A percentile compares a stretch with the other conserved stretches of the same genome.
phyloP scores from a whole-genome alignment of 768 basidiomycete genomes.

The Pholiota microspora region DNA sequence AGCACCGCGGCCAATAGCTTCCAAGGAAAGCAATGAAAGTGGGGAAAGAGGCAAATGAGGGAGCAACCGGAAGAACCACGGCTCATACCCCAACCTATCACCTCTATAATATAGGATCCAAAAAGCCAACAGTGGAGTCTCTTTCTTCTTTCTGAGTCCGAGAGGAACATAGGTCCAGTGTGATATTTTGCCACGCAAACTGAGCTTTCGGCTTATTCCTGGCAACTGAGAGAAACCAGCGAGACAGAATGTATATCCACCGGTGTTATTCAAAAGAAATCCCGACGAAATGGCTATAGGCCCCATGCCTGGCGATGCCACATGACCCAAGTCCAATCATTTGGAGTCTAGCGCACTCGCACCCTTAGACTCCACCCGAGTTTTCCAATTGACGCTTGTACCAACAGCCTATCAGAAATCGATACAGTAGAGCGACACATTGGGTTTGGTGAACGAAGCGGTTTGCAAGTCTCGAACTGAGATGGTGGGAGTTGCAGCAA shows the following conservation, averaged over 20 bases:
- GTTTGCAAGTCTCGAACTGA: too few relatives aligned
- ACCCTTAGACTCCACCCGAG: too few relatives aligned
- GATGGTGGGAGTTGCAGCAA: neutral
- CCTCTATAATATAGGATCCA: slow-evolving; percentile 2
- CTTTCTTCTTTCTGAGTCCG: slow-evolving; percentile 2
- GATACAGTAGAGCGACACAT: too few relatives aligned
- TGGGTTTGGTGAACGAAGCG: too few relatives aligned
- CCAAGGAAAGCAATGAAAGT: neutral
- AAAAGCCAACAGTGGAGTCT: neutral
- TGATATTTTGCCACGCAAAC: neutral
- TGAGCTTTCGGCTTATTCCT: slow-evolving; percentile 1
- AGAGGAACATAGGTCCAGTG: neutral
- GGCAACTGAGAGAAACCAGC: neutral
- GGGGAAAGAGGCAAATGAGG: neutral
- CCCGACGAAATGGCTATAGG: slow-evolving; percentile 7
- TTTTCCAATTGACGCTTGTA: too few relatives aligned
- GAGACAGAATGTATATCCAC: neutral
- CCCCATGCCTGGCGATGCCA: neutral
- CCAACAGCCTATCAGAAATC: too few relatives aligned
- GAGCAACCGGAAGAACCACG: neutral
- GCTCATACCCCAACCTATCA: neutral
- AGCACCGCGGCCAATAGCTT: neutral
- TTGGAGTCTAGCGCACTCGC: neutral
- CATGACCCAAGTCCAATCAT: neutral
- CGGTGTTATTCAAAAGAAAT: slow-evolving; percentile 3